A percentile compares a stretch with the other conserved stretches of the same genome.
Evolutionary conservation across 2,329 filamentous ascomycete species (phyloP).

Genomic region (Scedosporium apiospermum): DNA sequence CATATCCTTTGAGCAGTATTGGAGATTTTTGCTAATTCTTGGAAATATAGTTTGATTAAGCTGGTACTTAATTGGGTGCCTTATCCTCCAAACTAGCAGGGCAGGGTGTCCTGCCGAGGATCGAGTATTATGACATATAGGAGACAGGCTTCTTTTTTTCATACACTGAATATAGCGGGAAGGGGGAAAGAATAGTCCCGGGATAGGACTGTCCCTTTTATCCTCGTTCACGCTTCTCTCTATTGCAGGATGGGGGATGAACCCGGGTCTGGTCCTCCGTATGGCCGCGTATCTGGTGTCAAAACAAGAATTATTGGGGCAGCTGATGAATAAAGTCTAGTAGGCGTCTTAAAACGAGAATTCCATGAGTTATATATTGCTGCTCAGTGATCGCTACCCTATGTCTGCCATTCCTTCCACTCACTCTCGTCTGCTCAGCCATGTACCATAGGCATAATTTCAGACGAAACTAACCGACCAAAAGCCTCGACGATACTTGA

Average conservation of each 20-base stretch:
- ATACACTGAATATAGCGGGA: too few relatives aligned
- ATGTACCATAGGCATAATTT: too few relatives aligned
- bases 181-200: too few relatives aligned
- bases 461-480: too few relatives aligned
- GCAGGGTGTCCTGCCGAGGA: not conserved
- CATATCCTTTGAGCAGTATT: not conserved
- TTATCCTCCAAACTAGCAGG: not conserved
- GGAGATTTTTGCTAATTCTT: not conserved
- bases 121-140: not conserved
- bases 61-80: not conserved
- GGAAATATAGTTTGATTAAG: not conserved
- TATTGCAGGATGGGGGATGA: not conserved
- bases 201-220: not conserved
- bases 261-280: not conserved
- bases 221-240: not conserved
- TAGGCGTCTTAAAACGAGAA: not conserved
- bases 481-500: too few relatives aligned
- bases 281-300: not conserved
- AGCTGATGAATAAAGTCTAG: not conserved
- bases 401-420: not conserved
- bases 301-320: not conserved
- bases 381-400: too few relatives aligned
- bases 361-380: not conserved
- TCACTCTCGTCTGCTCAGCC: not conserved
- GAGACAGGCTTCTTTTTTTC: not conserved